Evolutionary conservation across 75 land plant genomes (phyloP).

Genomic region (Selaginella tamariscina): DNA sequence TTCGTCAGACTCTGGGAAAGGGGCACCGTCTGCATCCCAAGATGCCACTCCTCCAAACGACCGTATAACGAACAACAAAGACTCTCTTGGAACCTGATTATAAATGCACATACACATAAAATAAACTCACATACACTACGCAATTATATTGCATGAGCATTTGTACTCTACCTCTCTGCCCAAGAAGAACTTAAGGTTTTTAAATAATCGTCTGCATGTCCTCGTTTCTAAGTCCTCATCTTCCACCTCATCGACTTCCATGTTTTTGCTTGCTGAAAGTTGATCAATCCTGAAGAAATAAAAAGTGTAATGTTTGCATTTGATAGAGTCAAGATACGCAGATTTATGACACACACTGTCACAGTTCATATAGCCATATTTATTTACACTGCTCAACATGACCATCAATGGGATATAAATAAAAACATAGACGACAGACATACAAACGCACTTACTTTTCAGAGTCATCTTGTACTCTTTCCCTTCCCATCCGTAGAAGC

Average conservation of each 20-base stretch:
- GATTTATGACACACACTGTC: too few relatives aligned
- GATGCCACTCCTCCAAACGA: constrained; percentile 88
- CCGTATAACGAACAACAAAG: constrained; percentile 73
- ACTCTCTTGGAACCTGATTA: constrained; percentile 81
- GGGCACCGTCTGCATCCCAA: constrained; percentile 93
- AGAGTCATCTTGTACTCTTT: background rate
- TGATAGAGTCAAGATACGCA: too few relatives aligned
- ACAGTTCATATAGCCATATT: too few relatives aligned
- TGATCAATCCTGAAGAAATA: too few relatives aligned
- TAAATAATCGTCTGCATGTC: constrained; percentile 51
- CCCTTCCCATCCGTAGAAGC: constrained; percentile 41
- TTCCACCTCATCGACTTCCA: constrained; percentile 23
- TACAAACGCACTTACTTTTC: too few relatives aligned
- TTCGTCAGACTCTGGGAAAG: constrained; percentile 62
- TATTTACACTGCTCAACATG: too few relatives aligned
- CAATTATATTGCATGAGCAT: background rate
- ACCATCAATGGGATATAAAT: too few relatives aligned
- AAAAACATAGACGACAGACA: too few relatives aligned
- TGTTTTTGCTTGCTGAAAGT: constrained; percentile 27
- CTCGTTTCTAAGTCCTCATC: constrained; percentile 55
- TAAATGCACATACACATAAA: background rate
- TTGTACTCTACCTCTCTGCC: constrained; percentile 51
- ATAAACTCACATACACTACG: constrained; percentile 8
- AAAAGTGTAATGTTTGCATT: too few relatives aligned
- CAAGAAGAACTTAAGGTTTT: constrained; percentile 61